Evolutionary conservation across 177 flowering plant species (phyloP).

Genomic region (Vitis hybrid): DNA sequence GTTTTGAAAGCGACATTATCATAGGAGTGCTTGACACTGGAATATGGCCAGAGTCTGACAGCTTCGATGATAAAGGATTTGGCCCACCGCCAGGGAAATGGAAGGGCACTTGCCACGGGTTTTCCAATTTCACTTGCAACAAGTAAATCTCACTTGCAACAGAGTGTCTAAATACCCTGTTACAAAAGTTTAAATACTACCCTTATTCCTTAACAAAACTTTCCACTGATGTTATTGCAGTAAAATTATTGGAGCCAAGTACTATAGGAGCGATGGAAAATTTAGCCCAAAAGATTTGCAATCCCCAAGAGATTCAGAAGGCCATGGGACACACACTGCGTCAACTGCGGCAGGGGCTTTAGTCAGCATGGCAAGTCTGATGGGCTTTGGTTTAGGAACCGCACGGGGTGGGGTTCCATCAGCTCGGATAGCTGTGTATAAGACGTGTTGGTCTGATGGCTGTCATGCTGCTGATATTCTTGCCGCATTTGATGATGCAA

Average conservation of each 20-base stretch:
- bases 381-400: conserved; percentile 45
- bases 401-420: conserved; percentile 62
- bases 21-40: conserved; percentile 34
- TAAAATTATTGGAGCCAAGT: conserved; percentile 55
- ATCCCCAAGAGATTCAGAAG: conserved; percentile 49
- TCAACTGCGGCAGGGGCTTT: conserved; percentile 49
- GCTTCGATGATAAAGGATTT: conserved; percentile 28
- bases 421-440: conserved; percentile 54
- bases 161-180: no score
- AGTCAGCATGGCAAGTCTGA: conserved; percentile 34
- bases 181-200: no score
- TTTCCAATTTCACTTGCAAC: conserved; percentile 32
- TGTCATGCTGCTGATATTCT: conserved; percentile 49
- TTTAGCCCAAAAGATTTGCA: conserved; percentile 7
- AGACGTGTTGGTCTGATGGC: conserved; percentile 50
- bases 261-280: conserved; percentile 21
- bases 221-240: conserved; percentile 23
- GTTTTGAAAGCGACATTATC: conserved; percentile 22
- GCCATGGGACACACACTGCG: conserved; percentile 55
- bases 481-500: conserved; percentile 52
- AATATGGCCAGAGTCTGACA: conserved; percentile 33
- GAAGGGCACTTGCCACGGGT: conserved; percentile 28
- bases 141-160: conserved; percentile 11
- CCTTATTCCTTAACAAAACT: not conserved
- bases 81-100: conserved; percentile 33